A percentile compares a stretch with the other conserved stretches of the same genome.
Conservation (phyloP, 305 asterid genomes). For the Fraxinus velutina region DNA sequence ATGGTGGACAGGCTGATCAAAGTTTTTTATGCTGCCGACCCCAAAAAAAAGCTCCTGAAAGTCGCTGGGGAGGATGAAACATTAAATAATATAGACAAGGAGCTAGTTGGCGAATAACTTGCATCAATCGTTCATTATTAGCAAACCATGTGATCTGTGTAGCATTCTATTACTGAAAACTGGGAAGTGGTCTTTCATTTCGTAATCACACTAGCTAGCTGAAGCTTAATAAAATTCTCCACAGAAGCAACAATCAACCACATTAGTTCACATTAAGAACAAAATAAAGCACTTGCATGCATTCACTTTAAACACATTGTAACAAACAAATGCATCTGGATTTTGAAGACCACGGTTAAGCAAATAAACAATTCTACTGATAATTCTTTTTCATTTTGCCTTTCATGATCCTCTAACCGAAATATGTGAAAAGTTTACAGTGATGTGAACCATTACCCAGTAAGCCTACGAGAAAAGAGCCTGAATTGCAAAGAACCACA, state of each 20-base stretch:
- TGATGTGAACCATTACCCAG: background rate
- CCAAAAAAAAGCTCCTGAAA: conserved; percentile 11
- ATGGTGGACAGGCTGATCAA: conserved; percentile 11
- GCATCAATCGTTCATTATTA: conserved; percentile 17
- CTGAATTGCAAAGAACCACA: background rate
- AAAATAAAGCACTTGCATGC: background rate
- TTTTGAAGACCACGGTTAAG: background rate
- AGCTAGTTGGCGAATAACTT: conserved; percentile 18
- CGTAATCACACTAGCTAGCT: background rate
- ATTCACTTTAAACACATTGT: background rate
- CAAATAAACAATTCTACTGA: background rate
- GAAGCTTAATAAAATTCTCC: background rate
- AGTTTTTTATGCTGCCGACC: conserved; percentile 1
- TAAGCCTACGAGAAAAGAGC: background rate
- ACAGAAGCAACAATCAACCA: background rate
- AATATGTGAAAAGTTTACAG: background rate
- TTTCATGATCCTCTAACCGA: background rate
- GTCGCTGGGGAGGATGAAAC: background rate
- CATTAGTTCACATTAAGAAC: background rate
- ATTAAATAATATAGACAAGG: background rate
- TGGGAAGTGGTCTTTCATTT: background rate
- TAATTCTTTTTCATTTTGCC: background rate
- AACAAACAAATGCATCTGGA: background rate
- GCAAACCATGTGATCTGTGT: background rate
- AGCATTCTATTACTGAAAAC: background rate